phyloP scores from a whole-genome alignment of 2,329 filamentous ascomycete genomes.

The Escovopsis sp. region DNA sequence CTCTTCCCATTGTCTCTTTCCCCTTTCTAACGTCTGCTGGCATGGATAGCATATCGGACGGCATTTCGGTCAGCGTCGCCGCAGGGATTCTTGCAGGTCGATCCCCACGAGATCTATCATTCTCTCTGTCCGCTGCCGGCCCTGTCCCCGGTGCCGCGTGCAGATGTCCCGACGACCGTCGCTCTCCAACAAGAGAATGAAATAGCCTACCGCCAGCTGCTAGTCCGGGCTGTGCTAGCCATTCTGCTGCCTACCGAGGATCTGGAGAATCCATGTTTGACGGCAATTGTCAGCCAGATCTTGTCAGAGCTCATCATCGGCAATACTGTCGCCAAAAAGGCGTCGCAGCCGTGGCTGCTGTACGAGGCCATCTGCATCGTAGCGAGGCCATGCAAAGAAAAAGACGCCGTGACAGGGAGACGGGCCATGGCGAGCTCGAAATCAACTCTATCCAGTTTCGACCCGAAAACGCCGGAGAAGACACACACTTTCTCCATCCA shows the following conservation, averaged over 20 bases:
- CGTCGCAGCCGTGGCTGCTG: constrained; percentile 76
- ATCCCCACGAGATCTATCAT: constrained; percentile 64
- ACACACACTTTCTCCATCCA: constrained; percentile 24
- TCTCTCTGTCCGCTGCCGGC: constrained; percentile 67
- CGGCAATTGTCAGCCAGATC: constrained; percentile 71
- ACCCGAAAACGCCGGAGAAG: constrained; percentile 3
- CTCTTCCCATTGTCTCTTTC: background rate
- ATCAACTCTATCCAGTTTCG: constrained; percentile 1
- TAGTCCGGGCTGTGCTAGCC: constrained; percentile 70
- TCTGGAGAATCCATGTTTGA: constrained; percentile 72
- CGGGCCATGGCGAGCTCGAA: constrained; percentile 6
- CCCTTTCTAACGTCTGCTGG: constrained; percentile 7
- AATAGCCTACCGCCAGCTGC: constrained; percentile 66
- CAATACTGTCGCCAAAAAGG: constrained; percentile 62
- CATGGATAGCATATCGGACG: constrained; percentile 51
- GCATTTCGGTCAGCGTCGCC: constrained; percentile 44
- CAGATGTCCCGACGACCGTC: constrained; percentile 32
- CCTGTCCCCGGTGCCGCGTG: constrained; percentile 58
- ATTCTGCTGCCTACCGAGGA: constrained; percentile 85
- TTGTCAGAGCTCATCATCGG: constrained; percentile 82
- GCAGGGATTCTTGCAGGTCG: constrained; percentile 42
- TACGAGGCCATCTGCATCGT: constrained; percentile 72
- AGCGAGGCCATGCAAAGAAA: constrained; percentile 25
- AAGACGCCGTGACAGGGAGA: constrained; percentile 10
- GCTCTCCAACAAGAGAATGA: constrained; percentile 61